Base-by-base conservation (phyloP, 441 rosid species). In the Erodium moschatum region DNA sequence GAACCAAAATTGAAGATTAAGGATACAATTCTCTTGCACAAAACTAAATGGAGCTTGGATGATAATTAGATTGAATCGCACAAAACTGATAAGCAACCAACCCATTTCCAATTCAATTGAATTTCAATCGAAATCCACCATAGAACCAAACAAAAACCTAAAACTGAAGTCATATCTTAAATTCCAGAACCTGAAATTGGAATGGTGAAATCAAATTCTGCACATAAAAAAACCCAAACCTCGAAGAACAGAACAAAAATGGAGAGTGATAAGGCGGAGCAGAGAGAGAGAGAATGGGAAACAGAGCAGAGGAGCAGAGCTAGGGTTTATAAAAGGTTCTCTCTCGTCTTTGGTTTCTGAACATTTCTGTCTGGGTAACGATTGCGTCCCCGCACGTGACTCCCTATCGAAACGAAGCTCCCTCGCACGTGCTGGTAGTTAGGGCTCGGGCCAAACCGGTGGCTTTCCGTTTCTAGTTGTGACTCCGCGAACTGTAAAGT, bases 251-350 rank as follows among this genome's bases (percentile, higher is more conserved):
- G 27, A 15, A 58, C 11, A 9, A 58, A 58, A 58, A 58, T 58
- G 63, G 24, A 20, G 62, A 18, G 24, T 6, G 62, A 11, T 42
- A 11, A 2, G 13, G 11, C 48, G 48, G 48, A 42, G 48, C 9
- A 38, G 42, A 46, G 52, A 46, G 52, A 58, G 8, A 19, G 13
- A 58, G 29, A 56, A 56, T 56, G 11, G 4, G 63, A 8, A 20
- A 15, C 52, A 13, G 52, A 46, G 62, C 62, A 56, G 62, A 56
- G 62, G 62, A 56, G 63, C 63, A 19, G 13, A 58, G 63, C 63
- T 58, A 58, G 63, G 63, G 63, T 58, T 58, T 58, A 58, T 58
- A 58, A 58, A 10, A 58, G 63, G 27, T 58, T 58, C 63, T 9
- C 63, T 58, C 12, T 58, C 13, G 29, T 19, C 63, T 58, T 20